phyloP scores from a whole-genome alignment of 495 filamentous ascomycete genomes.

The Aspergillus sparsus region DNA sequence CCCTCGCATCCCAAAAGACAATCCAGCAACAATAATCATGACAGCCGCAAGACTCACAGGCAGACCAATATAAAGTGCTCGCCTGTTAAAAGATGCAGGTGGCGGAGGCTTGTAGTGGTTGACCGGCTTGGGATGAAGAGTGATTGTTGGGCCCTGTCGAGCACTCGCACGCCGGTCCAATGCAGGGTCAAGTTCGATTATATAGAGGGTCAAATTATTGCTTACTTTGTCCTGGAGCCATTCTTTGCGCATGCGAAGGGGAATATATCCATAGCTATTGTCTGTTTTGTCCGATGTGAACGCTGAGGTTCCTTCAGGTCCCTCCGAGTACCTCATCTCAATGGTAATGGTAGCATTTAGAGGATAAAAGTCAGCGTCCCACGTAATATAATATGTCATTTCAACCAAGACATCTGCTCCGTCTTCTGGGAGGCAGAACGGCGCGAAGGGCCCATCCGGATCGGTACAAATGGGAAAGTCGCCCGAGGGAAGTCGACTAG shows the following conservation, averaged over 20 bases:
- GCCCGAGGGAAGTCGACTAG: conserved; percentile 54
- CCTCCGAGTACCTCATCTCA: conserved; percentile 37
- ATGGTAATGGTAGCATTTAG: conserved; percentile 44
- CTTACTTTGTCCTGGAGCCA: conserved; percentile 38
- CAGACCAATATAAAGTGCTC: conserved; percentile 29
- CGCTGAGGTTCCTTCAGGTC: conserved; percentile 30
- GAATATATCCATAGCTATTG: conserved; percentile 42
- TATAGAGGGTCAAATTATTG: conserved; percentile 35
- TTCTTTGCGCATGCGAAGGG: conserved; percentile 35
- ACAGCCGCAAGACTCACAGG: conserved; percentile 28
- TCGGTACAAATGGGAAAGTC: conserved; percentile 39
- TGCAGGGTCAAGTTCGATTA: conserved; percentile 31
- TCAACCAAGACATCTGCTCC: conserved; percentile 38
- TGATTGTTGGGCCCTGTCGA: conserved; percentile 31
- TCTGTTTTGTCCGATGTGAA: conserved; percentile 39
- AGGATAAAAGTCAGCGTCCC: conserved; percentile 44
- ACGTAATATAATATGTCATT: conserved; percentile 47
- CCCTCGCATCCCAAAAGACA: conserved; percentile 31
- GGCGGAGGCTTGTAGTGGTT: conserved; percentile 32
- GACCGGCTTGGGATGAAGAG: conserved; percentile 25
- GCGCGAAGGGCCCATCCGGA: conserved; percentile 25
- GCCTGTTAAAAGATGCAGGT: conserved; percentile 27
- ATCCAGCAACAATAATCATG: conserved; percentile 23
- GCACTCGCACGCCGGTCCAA: conserved; percentile 28
- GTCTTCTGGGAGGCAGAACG: conserved; percentile 44